phyloP scores from a whole-genome alignment of 176 grass and related monocot genomes.

The Avena insularis region DNA sequence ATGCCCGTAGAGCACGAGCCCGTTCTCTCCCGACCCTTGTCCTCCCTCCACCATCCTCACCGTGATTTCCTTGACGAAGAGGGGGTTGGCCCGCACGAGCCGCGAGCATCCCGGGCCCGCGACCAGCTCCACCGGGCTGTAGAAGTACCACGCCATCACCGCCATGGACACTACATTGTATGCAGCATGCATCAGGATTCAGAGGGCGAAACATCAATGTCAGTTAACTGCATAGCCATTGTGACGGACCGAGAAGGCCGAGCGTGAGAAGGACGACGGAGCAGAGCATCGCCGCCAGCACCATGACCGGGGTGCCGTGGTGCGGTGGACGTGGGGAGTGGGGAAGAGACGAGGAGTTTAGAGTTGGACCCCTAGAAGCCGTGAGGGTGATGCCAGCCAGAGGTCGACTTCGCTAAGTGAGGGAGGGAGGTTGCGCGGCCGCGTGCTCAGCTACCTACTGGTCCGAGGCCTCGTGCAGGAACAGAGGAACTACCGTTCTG shows the following conservation, averaged over 20 bases:
- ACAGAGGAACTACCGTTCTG: slow-evolving; percentile 1
- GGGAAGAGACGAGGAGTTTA: neutral
- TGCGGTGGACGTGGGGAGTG: neutral
- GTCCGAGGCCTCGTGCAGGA: slow-evolving; percentile 23
- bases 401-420: too few relatives aligned
- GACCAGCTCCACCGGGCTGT: slow-evolving; percentile 51
- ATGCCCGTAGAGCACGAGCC: slow-evolving; percentile 56
- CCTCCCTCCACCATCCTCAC: slow-evolving; percentile 31
- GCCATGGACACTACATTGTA: slow-evolving; percentile 54
- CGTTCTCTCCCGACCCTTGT: slow-evolving; percentile 1
- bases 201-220: neutral
- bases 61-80: slow-evolving; percentile 55
- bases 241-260: slow-evolving; percentile 54
- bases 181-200: neutral
- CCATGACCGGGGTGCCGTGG: neutral
- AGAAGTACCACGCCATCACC: slow-evolving; percentile 60
- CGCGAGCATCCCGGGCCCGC: slow-evolving; percentile 61
- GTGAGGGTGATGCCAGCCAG: too few relatives aligned
- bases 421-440: neutral
- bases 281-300: slow-evolving; percentile 49
- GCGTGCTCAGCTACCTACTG: neutral
- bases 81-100: slow-evolving; percentile 57
- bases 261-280: slow-evolving; percentile 54
- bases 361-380: too few relatives aligned
- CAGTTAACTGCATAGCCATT: neutral